Evolutionary conservation across 2,329 filamentous ascomycete species (phyloP).

Genomic region (Cryoendolithus antarcticus): DNA sequence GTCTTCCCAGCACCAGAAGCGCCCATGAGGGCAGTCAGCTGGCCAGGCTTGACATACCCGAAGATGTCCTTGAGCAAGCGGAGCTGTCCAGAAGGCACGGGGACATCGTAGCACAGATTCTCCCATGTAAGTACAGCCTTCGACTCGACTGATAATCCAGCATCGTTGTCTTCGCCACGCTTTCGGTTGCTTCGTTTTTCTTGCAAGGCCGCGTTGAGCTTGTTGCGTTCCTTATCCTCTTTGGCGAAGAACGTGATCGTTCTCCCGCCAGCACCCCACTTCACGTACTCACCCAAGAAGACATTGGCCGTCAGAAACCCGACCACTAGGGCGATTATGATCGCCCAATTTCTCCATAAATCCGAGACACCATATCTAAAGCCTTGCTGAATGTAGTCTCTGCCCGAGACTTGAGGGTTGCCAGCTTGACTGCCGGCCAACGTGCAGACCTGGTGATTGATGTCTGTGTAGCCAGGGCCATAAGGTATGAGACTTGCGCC

Average conservation of each 20-base stretch:
- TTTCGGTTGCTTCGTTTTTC: constrained; percentile 44
- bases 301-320: constrained; percentile 67
- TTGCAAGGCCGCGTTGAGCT: constrained; percentile 50
- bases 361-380: too few species aligned
- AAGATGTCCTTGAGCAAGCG: constrained; percentile 34
- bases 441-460: constrained; percentile 70
- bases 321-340: constrained; percentile 62
- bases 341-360: constrained; percentile 68
- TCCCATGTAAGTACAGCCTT: constrained; percentile 46
- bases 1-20: constrained; percentile 68
- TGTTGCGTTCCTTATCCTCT: constrained; percentile 54
- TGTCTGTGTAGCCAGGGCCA: constrained; percentile 57
- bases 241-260: constrained; percentile 65
- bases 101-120: constrained; percentile 37
- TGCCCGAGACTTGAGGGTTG: constrained; percentile 49
- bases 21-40: constrained; percentile 39
- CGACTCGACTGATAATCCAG: constrained; percentile 39
- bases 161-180: constrained; percentile 27
- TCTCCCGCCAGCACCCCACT: constrained; percentile 69
- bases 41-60: constrained; percentile 38
- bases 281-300: constrained; percentile 64
- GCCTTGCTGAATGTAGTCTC: constrained; percentile 53
- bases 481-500: constrained; percentile 56
- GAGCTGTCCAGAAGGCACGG: constrained; percentile 33
- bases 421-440: constrained; percentile 59